These are phyloP conservation scores for Jasminum sambac DNA, from an alignment of 257 asterid species.

Conservation along the genomic window DNA sequence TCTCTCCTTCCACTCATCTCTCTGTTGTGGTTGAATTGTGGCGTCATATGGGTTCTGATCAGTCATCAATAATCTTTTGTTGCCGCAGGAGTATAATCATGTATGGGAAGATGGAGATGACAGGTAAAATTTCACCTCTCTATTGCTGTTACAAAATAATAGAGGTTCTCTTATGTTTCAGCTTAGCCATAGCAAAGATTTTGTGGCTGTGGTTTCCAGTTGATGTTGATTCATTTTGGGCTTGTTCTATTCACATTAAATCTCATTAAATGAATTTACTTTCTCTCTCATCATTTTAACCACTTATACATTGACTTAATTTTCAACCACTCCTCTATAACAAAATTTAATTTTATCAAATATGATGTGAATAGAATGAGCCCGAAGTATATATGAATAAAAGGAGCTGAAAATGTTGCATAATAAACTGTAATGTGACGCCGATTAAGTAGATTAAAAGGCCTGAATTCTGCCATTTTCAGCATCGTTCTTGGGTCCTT, in stretches of 20 bases:
- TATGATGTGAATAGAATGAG: no score
- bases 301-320: no score
- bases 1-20: constrained; percentile 5
- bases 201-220: constrained; percentile 11
- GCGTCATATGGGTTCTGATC: constrained; percentile 2
- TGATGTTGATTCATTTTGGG: neutral
- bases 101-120: constrained; percentile 90
- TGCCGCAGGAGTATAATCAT: constrained; percentile 72
- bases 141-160: constrained; percentile 14
- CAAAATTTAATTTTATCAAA: no score
- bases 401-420: neutral
- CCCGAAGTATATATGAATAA: no score
- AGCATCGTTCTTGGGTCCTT: constrained; percentile 7
- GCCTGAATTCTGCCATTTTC: neutral
- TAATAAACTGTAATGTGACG: neutral
- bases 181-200: neutral
- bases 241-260: no score
- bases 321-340: no score
- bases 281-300: no score
- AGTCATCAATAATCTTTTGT: constrained; percentile 14
- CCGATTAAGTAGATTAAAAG: neutral
- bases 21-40: constrained; percentile 12
- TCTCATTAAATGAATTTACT: no score
- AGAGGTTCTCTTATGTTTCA: constrained; percentile 9
- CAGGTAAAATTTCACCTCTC: constrained; percentile 48